phyloP scores from a whole-genome alignment of 495 filamentous ascomycete genomes.

The Penicillium parvum region DNA sequence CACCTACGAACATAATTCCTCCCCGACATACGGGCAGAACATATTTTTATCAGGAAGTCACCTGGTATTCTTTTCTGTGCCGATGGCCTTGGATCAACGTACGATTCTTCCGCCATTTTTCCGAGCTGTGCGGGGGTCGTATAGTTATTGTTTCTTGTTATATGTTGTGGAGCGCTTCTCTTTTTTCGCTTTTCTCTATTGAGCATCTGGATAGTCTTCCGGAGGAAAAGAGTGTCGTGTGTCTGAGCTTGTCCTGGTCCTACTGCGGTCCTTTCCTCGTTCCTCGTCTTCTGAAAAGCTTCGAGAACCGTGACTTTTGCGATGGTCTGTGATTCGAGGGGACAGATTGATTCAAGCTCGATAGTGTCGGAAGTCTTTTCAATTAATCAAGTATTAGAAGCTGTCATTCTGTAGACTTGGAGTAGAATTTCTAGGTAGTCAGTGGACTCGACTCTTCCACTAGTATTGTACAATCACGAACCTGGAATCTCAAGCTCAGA shows the following conservation, averaged over 20 bases:
- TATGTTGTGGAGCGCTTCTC: constrained; percentile 23
- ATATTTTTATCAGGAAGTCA: constrained; percentile 24
- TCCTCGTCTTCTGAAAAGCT: background rate
- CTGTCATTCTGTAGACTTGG: background rate
- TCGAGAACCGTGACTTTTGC: background rate
- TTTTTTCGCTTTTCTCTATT: constrained; percentile 3
- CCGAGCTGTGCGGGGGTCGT: constrained; percentile 15
- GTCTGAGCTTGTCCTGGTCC: constrained; percentile 14
- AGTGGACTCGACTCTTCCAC: background rate
- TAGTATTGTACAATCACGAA: no score
- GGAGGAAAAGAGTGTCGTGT: constrained; percentile 13
- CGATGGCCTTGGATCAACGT: background rate
- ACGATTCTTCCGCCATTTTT: constrained; percentile 9
- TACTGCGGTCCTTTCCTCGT: constrained; percentile 2
- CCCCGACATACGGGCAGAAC: constrained; percentile 23
- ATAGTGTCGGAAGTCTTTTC: constrained; percentile 17
- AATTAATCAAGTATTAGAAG: constrained; percentile 26
- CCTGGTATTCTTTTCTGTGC: constrained; percentile 11
- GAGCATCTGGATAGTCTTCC: constrained; percentile 17
- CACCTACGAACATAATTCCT: background rate
- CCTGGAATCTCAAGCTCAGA: no score
- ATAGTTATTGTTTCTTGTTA: constrained; percentile 28
- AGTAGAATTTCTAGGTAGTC: background rate
- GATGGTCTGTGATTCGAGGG: constrained; percentile 7
- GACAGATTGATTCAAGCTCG: constrained; percentile 21